Percentiles rank a stretch among this genome's conserved stretches.
phyloP scores from a whole-genome alignment of 768 basidiomycete genomes.

The Artomyces pyxidatus region DNA sequence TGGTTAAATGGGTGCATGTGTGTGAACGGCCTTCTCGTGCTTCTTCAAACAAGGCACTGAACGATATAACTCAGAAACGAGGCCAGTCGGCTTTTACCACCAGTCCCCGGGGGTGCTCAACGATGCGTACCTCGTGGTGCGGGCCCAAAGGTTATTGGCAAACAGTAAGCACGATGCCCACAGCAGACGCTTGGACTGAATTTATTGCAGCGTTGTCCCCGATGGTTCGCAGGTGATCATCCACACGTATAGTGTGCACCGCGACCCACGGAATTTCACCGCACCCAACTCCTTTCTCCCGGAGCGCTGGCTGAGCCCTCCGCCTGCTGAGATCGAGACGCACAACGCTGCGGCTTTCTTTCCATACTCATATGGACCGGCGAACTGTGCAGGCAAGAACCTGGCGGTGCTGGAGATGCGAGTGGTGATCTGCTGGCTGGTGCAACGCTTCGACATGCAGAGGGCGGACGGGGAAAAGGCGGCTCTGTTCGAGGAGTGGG shows the following conservation, averaged over 20 bases:
- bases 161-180: neutral
- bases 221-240: constrained; percentile 10
- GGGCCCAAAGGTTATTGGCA: neutral
- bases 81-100: neutral
- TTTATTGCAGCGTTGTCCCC: constrained; percentile 5
- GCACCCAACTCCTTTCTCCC: constrained; percentile 9
- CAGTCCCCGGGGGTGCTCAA: neutral
- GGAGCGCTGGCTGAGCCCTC: constrained; percentile 6
- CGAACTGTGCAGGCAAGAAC: constrained; percentile 35
- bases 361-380: constrained; percentile 35
- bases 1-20: neutral
- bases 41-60: neutral
- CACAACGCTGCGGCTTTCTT: constrained; percentile 30
- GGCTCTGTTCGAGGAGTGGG: constrained; percentile 6
- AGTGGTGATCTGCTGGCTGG: constrained; percentile 29
- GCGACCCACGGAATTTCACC: constrained; percentile 9
- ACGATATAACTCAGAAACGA: neutral
- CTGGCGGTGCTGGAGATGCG: constrained; percentile 35
- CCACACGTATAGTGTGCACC: constrained; percentile 13
- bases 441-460: constrained; percentile 28
- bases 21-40: too few species aligned
- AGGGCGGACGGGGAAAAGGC: neutral
- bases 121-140: neutral
- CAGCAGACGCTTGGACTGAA: neutral
- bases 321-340: neutral